phyloP scores from a whole-genome alignment of 1,284 basidiomycete species.

The Fistulinella staudtii region DNA sequence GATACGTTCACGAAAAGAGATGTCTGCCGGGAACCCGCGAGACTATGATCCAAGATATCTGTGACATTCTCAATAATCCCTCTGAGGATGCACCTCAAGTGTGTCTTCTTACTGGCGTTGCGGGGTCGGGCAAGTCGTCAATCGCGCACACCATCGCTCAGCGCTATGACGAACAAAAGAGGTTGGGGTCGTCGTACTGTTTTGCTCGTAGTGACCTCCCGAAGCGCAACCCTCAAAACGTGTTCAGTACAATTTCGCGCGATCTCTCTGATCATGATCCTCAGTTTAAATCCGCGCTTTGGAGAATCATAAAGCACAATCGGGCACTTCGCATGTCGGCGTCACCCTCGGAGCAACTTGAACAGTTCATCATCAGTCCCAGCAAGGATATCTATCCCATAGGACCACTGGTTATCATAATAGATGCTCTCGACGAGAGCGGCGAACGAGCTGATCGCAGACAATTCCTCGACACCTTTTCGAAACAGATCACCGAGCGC shows the following conservation, averaged over 20 bases:
- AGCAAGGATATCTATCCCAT: not conserved
- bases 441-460: not conserved
- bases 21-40: slow-evolving; percentile 1
- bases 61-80: not conserved
- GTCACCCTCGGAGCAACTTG: not conserved
- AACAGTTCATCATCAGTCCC: not conserved
- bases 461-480: not conserved
- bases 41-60: not conserved
- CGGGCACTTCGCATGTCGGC: not conserved
- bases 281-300: not conserved
- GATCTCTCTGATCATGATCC: not conserved
- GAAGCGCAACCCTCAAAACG: not conserved
- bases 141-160: slow-evolving; percentile 1
- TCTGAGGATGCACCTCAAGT: not conserved
- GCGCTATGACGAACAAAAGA: not conserved
- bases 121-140: not conserved
- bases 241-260: not conserved
- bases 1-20: not conserved
- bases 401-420: not conserved
- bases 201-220: not conserved
- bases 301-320: not conserved
- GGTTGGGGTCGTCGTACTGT: not conserved
- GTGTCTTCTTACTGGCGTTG: not conserved
- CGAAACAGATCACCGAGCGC: not conserved
- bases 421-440: not conserved